Conservation (phyloP, 2,329 filamentous ascomycete species). For the Westerdykella ornata region DNA sequence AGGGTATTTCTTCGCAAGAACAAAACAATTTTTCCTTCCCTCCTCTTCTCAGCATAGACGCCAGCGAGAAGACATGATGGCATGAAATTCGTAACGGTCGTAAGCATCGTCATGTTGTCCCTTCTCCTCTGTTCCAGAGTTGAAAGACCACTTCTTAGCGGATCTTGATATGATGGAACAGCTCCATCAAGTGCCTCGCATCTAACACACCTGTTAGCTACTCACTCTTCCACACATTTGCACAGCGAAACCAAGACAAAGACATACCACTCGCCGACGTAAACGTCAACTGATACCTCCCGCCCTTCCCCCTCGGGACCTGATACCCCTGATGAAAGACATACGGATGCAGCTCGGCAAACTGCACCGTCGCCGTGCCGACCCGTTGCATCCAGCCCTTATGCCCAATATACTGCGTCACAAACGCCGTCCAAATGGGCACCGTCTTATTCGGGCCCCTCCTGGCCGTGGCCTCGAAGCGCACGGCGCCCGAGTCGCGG, state of each 20-base stretch:
- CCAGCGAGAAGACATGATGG: too few relatives aligned
- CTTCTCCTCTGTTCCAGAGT: too few relatives aligned
- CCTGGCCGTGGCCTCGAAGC: slow-evolving; percentile 52
- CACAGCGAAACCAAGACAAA: too few relatives aligned
- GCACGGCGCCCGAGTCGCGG: slow-evolving; percentile 44
- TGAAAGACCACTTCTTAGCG: slow-evolving; percentile 2
- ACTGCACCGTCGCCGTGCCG: slow-evolving; percentile 40
- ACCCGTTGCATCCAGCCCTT: slow-evolving; percentile 45
- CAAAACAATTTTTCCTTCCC: too few relatives aligned
- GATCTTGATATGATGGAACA: slow-evolving; percentile 26
- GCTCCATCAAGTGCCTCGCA: slow-evolving; percentile 25
- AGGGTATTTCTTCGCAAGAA: too few relatives aligned
- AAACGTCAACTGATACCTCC: slow-evolving; percentile 32
- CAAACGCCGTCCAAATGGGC: slow-evolving; percentile 53
- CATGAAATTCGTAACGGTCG: too few relatives aligned
- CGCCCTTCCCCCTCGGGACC: slow-evolving; percentile 22
- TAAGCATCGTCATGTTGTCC: too few relatives aligned
- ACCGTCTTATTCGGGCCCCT: slow-evolving; percentile 48
- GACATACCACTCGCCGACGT: slow-evolving; percentile 3
- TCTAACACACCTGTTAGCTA: slow-evolving; percentile 10
- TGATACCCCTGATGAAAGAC: slow-evolving; percentile 49
- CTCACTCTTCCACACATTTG: too few relatives aligned
- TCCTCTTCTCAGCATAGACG: too few relatives aligned
- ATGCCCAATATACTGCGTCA: slow-evolving; percentile 40
- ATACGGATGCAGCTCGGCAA: slow-evolving; percentile 48